Evolutionary conservation across 176 grass and related monocot species (phyloP).

Genomic region (Puccinellia tenuiflora): DNA sequence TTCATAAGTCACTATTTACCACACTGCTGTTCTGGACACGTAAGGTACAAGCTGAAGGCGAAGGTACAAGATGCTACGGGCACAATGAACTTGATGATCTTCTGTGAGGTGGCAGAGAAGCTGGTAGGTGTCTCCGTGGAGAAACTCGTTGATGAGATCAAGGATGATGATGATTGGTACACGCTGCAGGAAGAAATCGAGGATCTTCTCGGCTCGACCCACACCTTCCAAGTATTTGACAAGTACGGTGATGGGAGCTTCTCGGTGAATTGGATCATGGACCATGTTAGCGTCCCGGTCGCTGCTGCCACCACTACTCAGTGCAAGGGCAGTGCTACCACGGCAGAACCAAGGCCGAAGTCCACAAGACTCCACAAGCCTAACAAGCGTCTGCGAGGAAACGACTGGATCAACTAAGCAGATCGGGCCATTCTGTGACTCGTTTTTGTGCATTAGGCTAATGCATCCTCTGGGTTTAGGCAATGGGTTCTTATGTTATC

Average conservation of each 20-base stretch:
- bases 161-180: neutral
- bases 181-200: neutral
- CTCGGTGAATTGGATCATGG: neutral
- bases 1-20: neutral
- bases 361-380: neutral
- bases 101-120: neutral
- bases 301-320: neutral
- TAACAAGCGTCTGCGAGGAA: neutral
- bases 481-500: neutral
- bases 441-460: neutral
- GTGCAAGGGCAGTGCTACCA: neutral
- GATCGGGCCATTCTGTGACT: neutral
- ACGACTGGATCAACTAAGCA: neutral
- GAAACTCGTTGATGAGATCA: neutral
- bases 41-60: constrained; percentile 1
- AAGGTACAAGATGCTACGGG: neutral
- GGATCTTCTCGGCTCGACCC: neutral
- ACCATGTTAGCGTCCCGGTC: neutral
- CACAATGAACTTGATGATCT: neutral
- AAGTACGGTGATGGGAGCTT: neutral
- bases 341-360: neutral
- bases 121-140: neutral
- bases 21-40: neutral
- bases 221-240: constrained; percentile 8
- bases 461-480: neutral